Evolutionary conservation across 2,329 filamentous ascomycete species (phyloP).

Genomic region (Annulohypoxylon truncatum): DNA sequence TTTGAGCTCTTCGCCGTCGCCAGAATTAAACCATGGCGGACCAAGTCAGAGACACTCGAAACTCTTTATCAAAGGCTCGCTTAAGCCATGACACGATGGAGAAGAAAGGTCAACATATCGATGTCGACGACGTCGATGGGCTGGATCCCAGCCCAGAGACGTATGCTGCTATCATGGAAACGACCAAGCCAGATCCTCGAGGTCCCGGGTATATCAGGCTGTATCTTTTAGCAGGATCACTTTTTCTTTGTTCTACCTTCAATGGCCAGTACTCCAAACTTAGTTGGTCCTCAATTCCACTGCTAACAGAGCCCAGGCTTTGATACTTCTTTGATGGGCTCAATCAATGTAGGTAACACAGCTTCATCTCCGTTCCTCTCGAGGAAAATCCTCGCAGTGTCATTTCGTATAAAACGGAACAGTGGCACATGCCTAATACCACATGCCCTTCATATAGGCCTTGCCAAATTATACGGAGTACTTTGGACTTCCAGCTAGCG

Average conservation of each 20-base stretch:
- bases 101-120: conserved; percentile 2
- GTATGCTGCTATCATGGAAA: conserved; percentile 51
- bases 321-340: conserved; percentile 57
- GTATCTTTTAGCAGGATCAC: conserved; percentile 45
- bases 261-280: conserved; percentile 47
- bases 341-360: conserved; percentile 53
- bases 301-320: conserved; percentile 46
- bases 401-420: not conserved
- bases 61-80: conserved; percentile 16
- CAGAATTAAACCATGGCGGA: conserved; percentile 15
- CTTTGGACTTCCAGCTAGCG: conserved; percentile 52
- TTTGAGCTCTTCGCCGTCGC: not conserved
- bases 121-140: conserved; percentile 23
- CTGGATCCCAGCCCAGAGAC: conserved; percentile 41
- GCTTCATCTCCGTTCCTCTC: too few relatives aligned
- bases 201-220: conserved; percentile 49
- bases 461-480: conserved; percentile 56
- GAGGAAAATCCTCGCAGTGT: not conserved
- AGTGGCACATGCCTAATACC: not conserved
- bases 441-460: conserved; percentile 29
- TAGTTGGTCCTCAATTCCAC: not conserved
- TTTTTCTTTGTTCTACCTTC: conserved; percentile 56
- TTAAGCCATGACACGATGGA: conserved; percentile 25
- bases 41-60: conserved; percentile 7
- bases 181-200: conserved; percentile 46